Percentiles rank a stretch among this genome's conserved stretches.
These are phyloP conservation scores for Boletus fagicola DNA, from an alignment of 768 basidiomycete genomes.

Conservation along the genomic window DNA sequence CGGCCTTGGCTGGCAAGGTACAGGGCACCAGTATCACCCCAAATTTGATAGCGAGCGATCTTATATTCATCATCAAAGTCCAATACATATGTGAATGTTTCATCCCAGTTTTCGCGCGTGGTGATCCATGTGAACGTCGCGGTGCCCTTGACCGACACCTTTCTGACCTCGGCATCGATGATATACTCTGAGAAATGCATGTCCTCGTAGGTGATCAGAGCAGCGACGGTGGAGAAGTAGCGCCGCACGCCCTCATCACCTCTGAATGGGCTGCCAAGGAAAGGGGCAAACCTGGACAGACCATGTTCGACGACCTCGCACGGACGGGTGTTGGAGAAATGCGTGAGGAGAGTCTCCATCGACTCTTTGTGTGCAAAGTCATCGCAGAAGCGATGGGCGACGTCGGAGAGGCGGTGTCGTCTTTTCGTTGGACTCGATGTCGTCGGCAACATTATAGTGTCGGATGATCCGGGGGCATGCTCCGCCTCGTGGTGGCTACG, in stretches of 20 bases:
- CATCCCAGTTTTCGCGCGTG: slow-evolving; percentile 56
- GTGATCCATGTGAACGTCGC: slow-evolving; percentile 57
- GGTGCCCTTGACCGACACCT: slow-evolving; percentile 53
- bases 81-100: slow-evolving; percentile 57
- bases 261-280: slow-evolving; percentile 51
- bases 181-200: slow-evolving; percentile 56
- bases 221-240: slow-evolving; percentile 51
- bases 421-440: not conserved
- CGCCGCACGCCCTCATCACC: slow-evolving; percentile 42
- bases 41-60: slow-evolving; percentile 60
- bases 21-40: slow-evolving; percentile 66
- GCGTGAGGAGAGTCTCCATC: slow-evolving; percentile 42
- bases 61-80: slow-evolving; percentile 58
- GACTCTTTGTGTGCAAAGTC: slow-evolving; percentile 48
- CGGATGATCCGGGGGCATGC: not conserved
- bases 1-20: slow-evolving; percentile 57
- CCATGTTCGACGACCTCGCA: slow-evolving; percentile 56
- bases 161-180: slow-evolving; percentile 48
- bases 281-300: slow-evolving; percentile 52
- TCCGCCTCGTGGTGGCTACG: not conserved
- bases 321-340: slow-evolving; percentile 48
- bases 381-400: slow-evolving; percentile 49
- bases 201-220: slow-evolving; percentile 47
- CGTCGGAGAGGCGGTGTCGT: slow-evolving; percentile 36
- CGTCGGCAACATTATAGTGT: not conserved